Conservation (phyloP, 2,329 filamentous ascomycete species). For the Tolypocladium pustulatum region DNA sequence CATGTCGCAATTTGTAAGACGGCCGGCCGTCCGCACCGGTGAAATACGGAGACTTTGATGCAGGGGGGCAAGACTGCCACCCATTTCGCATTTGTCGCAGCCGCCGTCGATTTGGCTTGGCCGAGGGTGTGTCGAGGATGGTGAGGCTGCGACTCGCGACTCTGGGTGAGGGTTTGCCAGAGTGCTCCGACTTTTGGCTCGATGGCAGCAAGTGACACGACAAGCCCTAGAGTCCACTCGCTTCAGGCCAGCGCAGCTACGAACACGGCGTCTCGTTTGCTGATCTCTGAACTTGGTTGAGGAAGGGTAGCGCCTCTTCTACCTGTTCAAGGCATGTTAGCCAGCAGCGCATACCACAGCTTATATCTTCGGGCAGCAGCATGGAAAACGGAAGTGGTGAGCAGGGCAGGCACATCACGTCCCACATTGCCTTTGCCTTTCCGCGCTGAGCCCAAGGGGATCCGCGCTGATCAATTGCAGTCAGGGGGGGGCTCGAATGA, state of each 20-base stretch:
- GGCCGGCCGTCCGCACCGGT: background rate
- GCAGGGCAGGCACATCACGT: background rate
- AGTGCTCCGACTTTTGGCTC: background rate
- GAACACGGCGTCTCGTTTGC: background rate
- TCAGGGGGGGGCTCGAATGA: background rate
- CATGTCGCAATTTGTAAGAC: background rate
- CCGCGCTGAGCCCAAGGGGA: background rate
- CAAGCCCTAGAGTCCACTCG: background rate
- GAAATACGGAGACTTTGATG: background rate
- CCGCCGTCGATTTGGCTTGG: background rate
- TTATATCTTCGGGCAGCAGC: background rate
- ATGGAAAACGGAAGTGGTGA: background rate
- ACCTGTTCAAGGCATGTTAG: background rate
- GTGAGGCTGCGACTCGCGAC: background rate
- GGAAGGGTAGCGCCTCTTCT: background rate
- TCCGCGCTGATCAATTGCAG: background rate
- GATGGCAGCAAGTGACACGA: background rate
- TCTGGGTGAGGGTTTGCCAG: background rate
- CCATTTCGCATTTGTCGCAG: background rate
- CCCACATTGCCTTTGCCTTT: background rate
- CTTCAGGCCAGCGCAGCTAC: background rate
- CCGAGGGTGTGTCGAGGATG: background rate
- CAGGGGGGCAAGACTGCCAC: background rate
- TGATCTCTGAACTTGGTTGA: background rate
- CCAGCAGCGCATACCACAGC: background rate